Percentiles rank a stretch among this genome's conserved stretches.
Evolutionary conservation across 2,329 filamentous ascomycete species (phyloP).

Genomic region (Tolypocladium paradoxum): DNA sequence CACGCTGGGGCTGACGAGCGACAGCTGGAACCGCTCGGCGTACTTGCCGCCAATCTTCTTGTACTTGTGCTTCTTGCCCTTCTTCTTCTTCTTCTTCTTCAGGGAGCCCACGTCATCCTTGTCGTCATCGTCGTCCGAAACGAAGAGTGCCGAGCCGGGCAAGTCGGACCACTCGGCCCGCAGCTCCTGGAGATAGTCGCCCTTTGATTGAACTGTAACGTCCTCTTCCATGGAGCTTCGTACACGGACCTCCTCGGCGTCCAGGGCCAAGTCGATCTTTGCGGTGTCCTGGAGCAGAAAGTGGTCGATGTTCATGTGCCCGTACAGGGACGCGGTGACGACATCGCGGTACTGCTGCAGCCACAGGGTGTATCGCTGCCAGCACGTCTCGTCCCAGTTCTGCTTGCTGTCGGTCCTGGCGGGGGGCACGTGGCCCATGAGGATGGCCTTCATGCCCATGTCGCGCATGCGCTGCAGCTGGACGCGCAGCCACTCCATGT

Average conservation of each 20-base stretch:
- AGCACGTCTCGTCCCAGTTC: slow-evolving; percentile 93
- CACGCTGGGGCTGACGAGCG: slow-evolving; percentile 73
- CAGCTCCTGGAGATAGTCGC: slow-evolving; percentile 66
- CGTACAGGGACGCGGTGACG: slow-evolving; percentile 67
- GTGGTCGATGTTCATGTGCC: slow-evolving; percentile 98
- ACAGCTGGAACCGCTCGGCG: slow-evolving; percentile 75
- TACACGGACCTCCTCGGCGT: slow-evolving; percentile 17
- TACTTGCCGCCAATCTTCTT: slow-evolving; percentile 63
- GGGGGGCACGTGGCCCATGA: slow-evolving; percentile 90
- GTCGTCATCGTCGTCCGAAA: slow-evolving; percentile 10
- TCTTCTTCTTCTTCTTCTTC: slow-evolving; percentile 24
- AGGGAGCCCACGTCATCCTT: slow-evolving; percentile 7
- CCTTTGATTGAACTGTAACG: slow-evolving; percentile 51
- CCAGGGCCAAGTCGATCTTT: slow-evolving; percentile 53
- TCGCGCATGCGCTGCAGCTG: slow-evolving; percentile 76
- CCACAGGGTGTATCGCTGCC: slow-evolving; percentile 96
- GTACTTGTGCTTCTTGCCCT: slow-evolving; percentile 40
- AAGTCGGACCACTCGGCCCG: slow-evolving; percentile 68
- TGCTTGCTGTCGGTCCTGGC: slow-evolving; percentile 76
- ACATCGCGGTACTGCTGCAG: slow-evolving; percentile 84
- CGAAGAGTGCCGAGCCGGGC: slow-evolving; percentile 37
- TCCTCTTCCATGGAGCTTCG: slow-evolving; percentile 31
- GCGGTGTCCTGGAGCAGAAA: slow-evolving; percentile 85
- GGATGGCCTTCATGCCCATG: slow-evolving; percentile 83
- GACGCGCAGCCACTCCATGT: slow-evolving; percentile 90